Conservation (phyloP, 179 eudicot species). For the Gypsophila paniculata region DNA sequence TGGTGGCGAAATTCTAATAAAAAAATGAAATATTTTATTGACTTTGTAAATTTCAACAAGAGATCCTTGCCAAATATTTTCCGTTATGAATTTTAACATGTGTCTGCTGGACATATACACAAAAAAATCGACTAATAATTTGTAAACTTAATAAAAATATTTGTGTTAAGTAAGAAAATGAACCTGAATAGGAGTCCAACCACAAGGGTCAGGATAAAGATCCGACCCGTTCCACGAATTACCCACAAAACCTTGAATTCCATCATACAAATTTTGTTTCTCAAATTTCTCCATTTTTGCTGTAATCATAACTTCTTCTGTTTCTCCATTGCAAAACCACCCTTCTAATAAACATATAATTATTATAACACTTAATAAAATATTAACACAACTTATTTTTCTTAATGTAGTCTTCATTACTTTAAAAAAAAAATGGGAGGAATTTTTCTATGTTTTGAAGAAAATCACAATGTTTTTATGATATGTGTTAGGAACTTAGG, state of each 20-base stretch:
- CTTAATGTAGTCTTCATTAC: constrained; percentile 30
- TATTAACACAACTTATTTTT: not conserved
- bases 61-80: no score
- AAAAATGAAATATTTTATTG: no score
- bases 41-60: no score
- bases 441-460: no score
- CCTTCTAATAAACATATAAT: constrained; percentile 15
- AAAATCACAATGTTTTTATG: no score
- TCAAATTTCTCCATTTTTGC: constrained; percentile 71
- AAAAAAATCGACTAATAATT: no score
- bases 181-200: constrained; percentile 98
- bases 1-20: no score
- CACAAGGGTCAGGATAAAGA: constrained; percentile 98
- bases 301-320: constrained; percentile 25
- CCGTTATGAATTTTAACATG: no score
- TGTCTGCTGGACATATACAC: no score
- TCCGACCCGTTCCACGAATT: constrained; percentile 88
- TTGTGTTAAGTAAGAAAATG: not conserved
- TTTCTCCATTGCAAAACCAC: constrained; percentile 43
- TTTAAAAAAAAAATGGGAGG: not conserved
- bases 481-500: no score
- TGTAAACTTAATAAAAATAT: not conserved
- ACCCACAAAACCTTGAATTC: constrained; percentile 89
- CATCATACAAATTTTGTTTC: constrained; percentile 63
- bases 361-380: constrained; percentile 1